Evolutionary conservation across 129 eudicot genomes (phyloP).

Genomic region (Lactuca saligna): DNA sequence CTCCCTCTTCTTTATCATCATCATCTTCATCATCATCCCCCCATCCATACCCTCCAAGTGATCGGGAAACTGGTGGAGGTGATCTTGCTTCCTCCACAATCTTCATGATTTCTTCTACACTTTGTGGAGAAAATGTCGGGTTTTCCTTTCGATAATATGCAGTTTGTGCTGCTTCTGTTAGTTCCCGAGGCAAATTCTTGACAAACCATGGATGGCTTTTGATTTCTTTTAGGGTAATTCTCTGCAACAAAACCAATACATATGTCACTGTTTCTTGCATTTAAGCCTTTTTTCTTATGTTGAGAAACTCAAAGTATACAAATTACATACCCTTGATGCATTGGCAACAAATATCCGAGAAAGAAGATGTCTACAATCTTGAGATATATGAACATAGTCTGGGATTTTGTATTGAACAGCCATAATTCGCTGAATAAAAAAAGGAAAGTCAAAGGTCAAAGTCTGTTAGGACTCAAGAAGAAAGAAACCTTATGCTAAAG

Average conservation of each 20-base stretch:
- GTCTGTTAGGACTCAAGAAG: not conserved
- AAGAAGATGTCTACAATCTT: slow-evolving; percentile 87
- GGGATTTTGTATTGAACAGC: slow-evolving; percentile 89
- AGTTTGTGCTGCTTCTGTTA: slow-evolving; percentile 63
- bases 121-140: slow-evolving; percentile 61
- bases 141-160: slow-evolving; percentile 54
- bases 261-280: not conserved
- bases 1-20: slow-evolving; percentile 41
- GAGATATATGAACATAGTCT: slow-evolving; percentile 92
- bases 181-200: slow-evolving; percentile 76
- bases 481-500: not conserved
- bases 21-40: slow-evolving; percentile 56
- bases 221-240: slow-evolving; percentile 63
- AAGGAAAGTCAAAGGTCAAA: slow-evolving; percentile 2
- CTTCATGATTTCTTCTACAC: slow-evolving; percentile 78
- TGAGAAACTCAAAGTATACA: not conserved
- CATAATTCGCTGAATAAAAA: slow-evolving; percentile 58
- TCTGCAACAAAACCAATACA: slow-evolving; percentile 34
- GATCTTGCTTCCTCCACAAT: slow-evolving; percentile 75
- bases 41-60: slow-evolving; percentile 75
- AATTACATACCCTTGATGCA: slow-evolving; percentile 56
- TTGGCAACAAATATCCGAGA: slow-evolving; percentile 82
- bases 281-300: not conserved
- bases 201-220: slow-evolving; percentile 85
- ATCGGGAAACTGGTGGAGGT: slow-evolving; percentile 64